Evolutionary conservation across 2,329 filamentous ascomycete genomes (phyloP), one percentile per base, ranked within the genome.

Genomic region (Sporothrix protearum): DNA sequence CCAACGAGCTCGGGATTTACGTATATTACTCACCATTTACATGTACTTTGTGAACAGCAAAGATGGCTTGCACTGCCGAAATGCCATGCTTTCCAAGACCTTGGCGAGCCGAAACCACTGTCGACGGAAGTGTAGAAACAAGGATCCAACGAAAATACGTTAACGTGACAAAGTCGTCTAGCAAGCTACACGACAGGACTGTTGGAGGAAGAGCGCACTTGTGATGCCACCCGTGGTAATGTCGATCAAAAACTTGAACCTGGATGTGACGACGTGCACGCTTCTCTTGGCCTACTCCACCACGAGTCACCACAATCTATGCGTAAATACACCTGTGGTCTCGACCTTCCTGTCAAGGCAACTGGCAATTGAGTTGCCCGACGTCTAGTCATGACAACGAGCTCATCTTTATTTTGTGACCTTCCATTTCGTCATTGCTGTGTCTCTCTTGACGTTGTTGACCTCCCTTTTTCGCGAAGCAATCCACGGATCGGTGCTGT

Each of bases 71-170:
- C 71, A 72, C 71, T 72, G 71, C 71, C 71, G 47, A 69, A 69
- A 72, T 72, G 71, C 71, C 71, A 72, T 42, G 71, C 47, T 22
- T 64, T 72, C 71, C 71, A 69, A 72, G 67, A 69, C 16, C 71
- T 72, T 69, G 71, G 71, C 71, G 14, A 49, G 42, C 69, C 8
- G 19, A 22, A 51, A 39, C 45, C 8, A 67, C 22, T 49, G 45
- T 14, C 2, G 28, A 36, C 19, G 1, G 14, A 51, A 33, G 63
- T 49, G 22, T 51, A 47, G 28, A 42, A 19, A 69, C 9, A 22
- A 42, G 19, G 16, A 42, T 30, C 2, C 14, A 19, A 66, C 19
- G 45, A 30, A 16, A 22, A 45, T 2, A 12, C 36, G 22, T 59
- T 22, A 57, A 6, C n/a, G 9, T n/a, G 22, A 25, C 10, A 39